Conservation (phyloP, 2,329 filamentous ascomycete species). For the Metarhizium rileyi region DNA sequence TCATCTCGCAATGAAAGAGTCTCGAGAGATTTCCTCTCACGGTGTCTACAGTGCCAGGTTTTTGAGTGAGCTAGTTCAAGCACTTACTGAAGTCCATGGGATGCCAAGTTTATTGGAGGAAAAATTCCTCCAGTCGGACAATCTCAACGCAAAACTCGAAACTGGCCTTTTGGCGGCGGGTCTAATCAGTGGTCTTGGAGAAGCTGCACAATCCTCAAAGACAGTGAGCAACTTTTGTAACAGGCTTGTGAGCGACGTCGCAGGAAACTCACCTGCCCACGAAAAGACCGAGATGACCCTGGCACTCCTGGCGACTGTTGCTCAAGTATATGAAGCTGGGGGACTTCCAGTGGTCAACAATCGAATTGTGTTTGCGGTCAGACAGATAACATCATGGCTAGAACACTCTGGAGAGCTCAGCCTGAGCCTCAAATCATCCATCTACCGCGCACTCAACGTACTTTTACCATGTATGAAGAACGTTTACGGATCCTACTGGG, state of each 20-base stretch:
- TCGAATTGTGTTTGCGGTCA: slow-evolving; percentile 72
- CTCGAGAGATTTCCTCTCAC: slow-evolving; percentile 29
- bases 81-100: slow-evolving; percentile 36
- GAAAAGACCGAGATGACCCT: slow-evolving; percentile 39
- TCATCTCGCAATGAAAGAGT: slow-evolving; percentile 32
- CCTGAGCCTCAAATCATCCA: slow-evolving; percentile 35
- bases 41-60: slow-evolving; percentile 44
- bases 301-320: slow-evolving; percentile 43
- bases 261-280: slow-evolving; percentile 33
- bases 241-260: slow-evolving; percentile 50
- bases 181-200: slow-evolving; percentile 41
- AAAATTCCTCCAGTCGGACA: slow-evolving; percentile 33
- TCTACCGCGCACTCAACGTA: slow-evolving; percentile 45
- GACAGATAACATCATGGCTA: slow-evolving; percentile 66
- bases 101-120: slow-evolving; percentile 35
- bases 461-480: slow-evolving; percentile 67
- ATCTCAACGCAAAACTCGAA: slow-evolving; percentile 36
- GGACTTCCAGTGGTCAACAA: slow-evolving; percentile 52
- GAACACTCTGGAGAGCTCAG: slow-evolving; percentile 38
- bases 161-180: slow-evolving; percentile 40
- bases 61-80: slow-evolving; percentile 39
- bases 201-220: slow-evolving; percentile 38
- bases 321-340: slow-evolving; percentile 40
- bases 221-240: slow-evolving; percentile 45
- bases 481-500: slow-evolving; percentile 86